phyloP scores from a whole-genome alignment of 805 yeast genomes.

The Torulaspora delbrueckii region DNA sequence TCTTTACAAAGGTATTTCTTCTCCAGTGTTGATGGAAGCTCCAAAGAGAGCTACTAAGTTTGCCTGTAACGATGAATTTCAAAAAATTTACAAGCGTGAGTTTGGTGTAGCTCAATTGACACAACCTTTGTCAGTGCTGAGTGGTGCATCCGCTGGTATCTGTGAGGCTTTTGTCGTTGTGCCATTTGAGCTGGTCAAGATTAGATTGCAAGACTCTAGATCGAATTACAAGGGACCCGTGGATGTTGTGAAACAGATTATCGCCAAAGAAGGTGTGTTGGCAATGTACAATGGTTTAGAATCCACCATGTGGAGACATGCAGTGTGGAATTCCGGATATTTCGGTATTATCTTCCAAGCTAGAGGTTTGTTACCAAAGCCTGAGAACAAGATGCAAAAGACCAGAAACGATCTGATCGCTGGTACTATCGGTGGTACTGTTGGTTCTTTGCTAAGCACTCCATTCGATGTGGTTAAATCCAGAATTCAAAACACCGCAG shows the following conservation, averaged over 20 bases:
- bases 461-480: constrained; percentile 98
- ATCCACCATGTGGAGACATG: constrained; percentile 96
- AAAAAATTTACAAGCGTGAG: constrained; percentile 65
- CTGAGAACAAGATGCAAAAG: constrained; percentile 64
- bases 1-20: constrained; percentile 87
- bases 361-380: constrained; percentile 70
- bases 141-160: constrained; percentile 99
- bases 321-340: constrained; percentile 96
- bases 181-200: constrained; percentile 94
- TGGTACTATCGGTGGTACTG: constrained; percentile 95
- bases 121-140: constrained; percentile 79
- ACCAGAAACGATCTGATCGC: constrained; percentile 83
- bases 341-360: constrained; percentile 92
- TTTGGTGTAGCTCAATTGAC: constrained; percentile 68
- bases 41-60: constrained; percentile 98
- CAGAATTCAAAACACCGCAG: constrained; percentile 76
- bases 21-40: constrained; percentile 98
- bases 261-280: constrained; percentile 69
- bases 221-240: constrained; percentile 79
- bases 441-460: constrained; percentile 91
- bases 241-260: constrained; percentile 71
- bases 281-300: constrained; percentile 93
- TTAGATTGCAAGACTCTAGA: constrained; percentile 84
- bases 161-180: constrained; percentile 95
- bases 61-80: constrained; percentile 97